Conservation (phyloP, 441 rosid genomes). For the Geranium incanum region DNA sequence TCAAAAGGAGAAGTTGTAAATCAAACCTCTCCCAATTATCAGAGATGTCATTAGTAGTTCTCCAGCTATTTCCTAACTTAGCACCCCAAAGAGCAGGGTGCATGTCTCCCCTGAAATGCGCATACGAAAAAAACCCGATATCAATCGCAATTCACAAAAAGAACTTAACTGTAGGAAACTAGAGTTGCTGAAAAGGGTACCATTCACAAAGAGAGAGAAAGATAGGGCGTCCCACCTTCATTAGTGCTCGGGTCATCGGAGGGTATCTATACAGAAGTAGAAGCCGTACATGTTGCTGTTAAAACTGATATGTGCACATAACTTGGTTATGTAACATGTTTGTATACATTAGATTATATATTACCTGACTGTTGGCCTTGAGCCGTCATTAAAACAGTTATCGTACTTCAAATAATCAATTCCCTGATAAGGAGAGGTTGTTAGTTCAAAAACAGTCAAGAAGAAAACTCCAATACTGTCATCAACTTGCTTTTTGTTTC, state of each 20-base stretch:
- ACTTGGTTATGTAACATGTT: not conserved
- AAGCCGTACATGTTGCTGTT: not conserved
- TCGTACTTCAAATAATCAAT: conserved; percentile 76
- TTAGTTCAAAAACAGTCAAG: conserved; percentile 1
- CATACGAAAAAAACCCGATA: not conserved
- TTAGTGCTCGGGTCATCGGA: conserved; percentile 57
- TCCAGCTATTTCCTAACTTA: conserved; percentile 65
- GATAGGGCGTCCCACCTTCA: conserved; percentile 57
- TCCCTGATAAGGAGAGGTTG: conserved; percentile 35
- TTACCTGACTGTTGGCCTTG: conserved; percentile 66
- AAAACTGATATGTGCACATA: not conserved
- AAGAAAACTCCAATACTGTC: not conserved
- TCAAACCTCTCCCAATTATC: conserved; percentile 59
- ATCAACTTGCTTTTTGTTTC: not conserved
- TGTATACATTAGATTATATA: not conserved
- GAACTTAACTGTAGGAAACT: not conserved
- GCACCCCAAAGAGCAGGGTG: conserved; percentile 73
- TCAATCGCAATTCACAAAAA: not conserved
- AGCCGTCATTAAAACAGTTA: conserved; percentile 53
- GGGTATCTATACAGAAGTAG: conserved; percentile 47
- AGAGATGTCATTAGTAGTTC: conserved; percentile 57
- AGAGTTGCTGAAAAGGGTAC: conserved; percentile 21
- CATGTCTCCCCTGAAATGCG: conserved; percentile 53
- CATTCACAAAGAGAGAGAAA: conserved; percentile 73
- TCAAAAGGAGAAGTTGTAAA: not conserved